Evolutionary conservation across 2,329 filamentous ascomycete genomes (phyloP).

Genomic region (Trichophyton benhamiae): DNA sequence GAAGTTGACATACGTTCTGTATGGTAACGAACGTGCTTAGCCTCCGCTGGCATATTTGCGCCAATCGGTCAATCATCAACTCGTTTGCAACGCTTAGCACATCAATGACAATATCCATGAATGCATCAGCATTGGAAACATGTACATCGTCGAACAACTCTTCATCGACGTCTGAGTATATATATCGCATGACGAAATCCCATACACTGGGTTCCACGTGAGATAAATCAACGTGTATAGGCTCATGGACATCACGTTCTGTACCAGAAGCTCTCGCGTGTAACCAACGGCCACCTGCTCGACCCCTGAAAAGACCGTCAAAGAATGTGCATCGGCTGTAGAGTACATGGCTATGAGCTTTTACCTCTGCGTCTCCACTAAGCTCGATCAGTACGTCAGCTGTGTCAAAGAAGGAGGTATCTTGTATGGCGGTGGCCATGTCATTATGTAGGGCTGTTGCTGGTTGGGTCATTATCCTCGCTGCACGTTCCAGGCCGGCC

Average conservation of each 20-base stretch:
- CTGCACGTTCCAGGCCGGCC: constrained; percentile 59
- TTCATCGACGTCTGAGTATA: constrained; percentile 72
- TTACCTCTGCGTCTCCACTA: constrained; percentile 49
- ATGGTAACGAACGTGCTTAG: constrained; percentile 75
- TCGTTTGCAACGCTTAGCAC: constrained; percentile 86
- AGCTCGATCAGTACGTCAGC: constrained; percentile 71
- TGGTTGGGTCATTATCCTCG: constrained; percentile 59
- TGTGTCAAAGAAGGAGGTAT: constrained; percentile 59
- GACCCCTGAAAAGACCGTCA: constrained; percentile 75
- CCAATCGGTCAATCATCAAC: constrained; percentile 83
- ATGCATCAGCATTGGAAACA: constrained; percentile 61
- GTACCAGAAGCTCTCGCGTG: constrained; percentile 47
- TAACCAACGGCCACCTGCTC: constrained; percentile 75
- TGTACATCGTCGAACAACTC: constrained; percentile 72
- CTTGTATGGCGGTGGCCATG: constrained; percentile 55
- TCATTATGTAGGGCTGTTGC: constrained; percentile 55
- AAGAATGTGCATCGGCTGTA: constrained; percentile 89
- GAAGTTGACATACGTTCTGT: constrained; percentile 70
- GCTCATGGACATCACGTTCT: constrained; percentile 30
- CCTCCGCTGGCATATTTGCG: constrained; percentile 75
- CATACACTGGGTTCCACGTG: constrained; percentile 68
- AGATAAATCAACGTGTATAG: constrained; percentile 63
- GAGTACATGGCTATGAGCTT: constrained; percentile 64
- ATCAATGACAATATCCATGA: constrained; percentile 79
- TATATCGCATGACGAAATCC: constrained; percentile 60